A percentile compares a stretch with the other conserved stretches of the same genome.
phyloP scores from a whole-genome alignment of 1,284 basidiomycete species.

The Ustilago tritici region DNA sequence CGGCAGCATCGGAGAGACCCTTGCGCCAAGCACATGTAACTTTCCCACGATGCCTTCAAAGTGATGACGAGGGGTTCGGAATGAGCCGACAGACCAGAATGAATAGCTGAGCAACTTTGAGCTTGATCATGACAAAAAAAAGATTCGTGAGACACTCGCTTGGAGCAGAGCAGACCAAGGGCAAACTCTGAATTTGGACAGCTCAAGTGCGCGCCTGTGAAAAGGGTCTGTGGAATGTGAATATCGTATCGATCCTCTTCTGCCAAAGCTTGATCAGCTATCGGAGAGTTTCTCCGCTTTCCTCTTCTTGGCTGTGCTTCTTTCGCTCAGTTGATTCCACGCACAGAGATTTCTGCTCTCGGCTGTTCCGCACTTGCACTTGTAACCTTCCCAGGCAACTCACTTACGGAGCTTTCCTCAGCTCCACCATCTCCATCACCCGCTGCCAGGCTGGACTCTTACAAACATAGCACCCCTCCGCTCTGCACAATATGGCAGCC shows the following conservation, averaged over 20 bases:
- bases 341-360: neutral
- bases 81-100: neutral
- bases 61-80: neutral
- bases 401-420: neutral
- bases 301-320: neutral
- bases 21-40: neutral
- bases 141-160: neutral
- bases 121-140: neutral
- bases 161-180: neutral
- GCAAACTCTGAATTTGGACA: neutral
- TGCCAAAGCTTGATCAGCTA: neutral
- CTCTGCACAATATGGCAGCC: constrained; percentile 20
- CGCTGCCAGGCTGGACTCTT: neutral
- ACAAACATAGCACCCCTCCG: neutral
- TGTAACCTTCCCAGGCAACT: neutral
- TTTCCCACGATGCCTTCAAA: neutral
- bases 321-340: neutral
- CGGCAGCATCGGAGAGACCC: neutral
- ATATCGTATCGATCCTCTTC: constrained; percentile 9
- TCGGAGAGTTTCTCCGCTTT: constrained; percentile 3
- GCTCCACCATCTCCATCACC: neutral
- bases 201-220: constrained; percentile 6
- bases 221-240: constrained; percentile 1
- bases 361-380: neutral
- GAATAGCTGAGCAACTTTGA: neutral